These are phyloP conservation scores for Bisporella sp. DNA, from an alignment of 2,329 filamentous ascomycete genomes.

Conservation along the genomic window DNA sequence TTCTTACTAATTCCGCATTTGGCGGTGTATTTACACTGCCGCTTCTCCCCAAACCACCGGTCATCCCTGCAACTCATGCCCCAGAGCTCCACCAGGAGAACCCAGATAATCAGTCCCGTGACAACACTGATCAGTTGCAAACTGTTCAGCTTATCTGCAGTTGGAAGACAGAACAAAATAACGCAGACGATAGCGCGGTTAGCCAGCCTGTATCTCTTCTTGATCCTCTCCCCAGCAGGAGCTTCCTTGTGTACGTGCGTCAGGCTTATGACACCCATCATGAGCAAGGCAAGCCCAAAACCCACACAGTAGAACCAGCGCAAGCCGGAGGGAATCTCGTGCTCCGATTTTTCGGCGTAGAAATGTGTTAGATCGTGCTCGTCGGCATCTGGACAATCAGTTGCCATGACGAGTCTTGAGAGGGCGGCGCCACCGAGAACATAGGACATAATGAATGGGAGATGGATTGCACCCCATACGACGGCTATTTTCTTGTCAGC, in stretches of 20 bases:
- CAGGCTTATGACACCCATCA: conserved; percentile 47
- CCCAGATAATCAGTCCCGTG: conserved; percentile 36
- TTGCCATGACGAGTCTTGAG: conserved; percentile 50
- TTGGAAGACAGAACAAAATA: conserved; percentile 47
- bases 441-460: conserved; percentile 58
- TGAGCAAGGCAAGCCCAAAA: conserved; percentile 45
- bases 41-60: conserved; percentile 34
- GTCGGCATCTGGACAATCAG: conserved; percentile 44
- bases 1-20: conserved; percentile 30
- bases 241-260: conserved; percentile 49
- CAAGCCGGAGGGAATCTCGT: conserved; percentile 43
- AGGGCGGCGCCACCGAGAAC: conserved; percentile 52
- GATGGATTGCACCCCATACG: conserved; percentile 48
- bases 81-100: conserved; percentile 42
- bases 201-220: conserved; percentile 44
- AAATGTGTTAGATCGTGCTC: conserved; percentile 41
- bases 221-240: conserved; percentile 34
- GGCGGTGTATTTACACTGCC: conserved; percentile 35
- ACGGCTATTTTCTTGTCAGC: conserved; percentile 31
- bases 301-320: conserved; percentile 61
- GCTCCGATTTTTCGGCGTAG: conserved; percentile 42
- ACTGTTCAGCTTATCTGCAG: conserved; percentile 39
- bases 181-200: conserved; percentile 43
- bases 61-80: conserved; percentile 40
- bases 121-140: conserved; percentile 40